Conservation (phyloP, 2,329 filamentous ascomycete genomes). For the Fusarium sterilihyphosum region DNA sequence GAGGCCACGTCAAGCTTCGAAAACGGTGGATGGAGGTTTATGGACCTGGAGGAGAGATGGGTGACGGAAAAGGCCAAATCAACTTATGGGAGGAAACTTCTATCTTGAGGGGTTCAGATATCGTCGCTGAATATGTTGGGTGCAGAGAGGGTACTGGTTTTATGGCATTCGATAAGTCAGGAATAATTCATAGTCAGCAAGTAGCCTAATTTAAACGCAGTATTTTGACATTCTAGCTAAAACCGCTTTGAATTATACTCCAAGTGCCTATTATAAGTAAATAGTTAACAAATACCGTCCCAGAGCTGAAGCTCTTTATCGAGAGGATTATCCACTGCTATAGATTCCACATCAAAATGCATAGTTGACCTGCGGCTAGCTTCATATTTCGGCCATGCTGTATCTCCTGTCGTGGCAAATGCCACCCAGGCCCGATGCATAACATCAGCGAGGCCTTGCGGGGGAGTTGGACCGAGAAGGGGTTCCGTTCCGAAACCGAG, state of each 20-base stretch:
- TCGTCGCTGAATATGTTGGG: neutral
- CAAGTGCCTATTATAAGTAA: too few species aligned
- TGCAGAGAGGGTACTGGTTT: neutral
- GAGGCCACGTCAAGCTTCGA: neutral
- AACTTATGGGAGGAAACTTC: neutral
- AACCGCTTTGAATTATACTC: accelerated
- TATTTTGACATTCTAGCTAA: too few species aligned
- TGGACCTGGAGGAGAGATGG: neutral
- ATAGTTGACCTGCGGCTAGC: neutral
- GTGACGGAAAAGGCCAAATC: neutral
- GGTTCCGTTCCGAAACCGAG: neutral
- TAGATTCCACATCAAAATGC: neutral
- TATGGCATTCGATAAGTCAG: neutral
- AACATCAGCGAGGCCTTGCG: neutral
- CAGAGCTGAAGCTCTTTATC: neutral
- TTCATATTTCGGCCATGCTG: neutral
- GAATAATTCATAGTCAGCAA: neutral
- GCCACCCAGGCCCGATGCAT: neutral
- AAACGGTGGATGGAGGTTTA: neutral
- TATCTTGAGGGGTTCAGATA: neutral
- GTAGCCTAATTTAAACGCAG: neutral
- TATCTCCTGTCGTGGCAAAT: neutral
- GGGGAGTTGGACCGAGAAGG: neutral
- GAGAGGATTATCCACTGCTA: neutral
- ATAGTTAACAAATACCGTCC: neutral